phyloP scores from a whole-genome alignment of 169 alveolate species.

The Perkinsus olseni region DNA sequence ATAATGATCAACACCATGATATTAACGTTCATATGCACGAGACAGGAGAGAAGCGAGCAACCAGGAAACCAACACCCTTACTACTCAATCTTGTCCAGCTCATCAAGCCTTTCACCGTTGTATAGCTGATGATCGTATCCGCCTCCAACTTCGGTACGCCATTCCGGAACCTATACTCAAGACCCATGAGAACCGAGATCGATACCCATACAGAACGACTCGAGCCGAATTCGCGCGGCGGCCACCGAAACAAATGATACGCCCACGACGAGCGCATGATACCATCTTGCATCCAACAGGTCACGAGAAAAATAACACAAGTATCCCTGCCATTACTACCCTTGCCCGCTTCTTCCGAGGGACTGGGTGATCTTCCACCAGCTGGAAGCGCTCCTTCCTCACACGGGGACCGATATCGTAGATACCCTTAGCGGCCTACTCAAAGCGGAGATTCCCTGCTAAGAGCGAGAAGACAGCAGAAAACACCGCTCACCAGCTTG shows the following conservation, averaged over 20 bases:
- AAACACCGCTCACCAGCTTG: neutral
- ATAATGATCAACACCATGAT: no score
- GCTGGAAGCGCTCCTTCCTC: neutral
- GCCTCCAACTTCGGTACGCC: conserved; percentile 79
- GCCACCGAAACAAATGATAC: no score
- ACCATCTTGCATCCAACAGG: no score
- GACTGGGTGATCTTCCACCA: neutral
- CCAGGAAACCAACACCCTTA: no score
- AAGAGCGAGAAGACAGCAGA: no score
- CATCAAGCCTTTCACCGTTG: conserved; percentile 40
- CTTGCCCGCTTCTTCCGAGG: neutral
- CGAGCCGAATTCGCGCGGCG: no score
- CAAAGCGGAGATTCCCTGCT: neutral
- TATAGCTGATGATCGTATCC: conserved; percentile 81
- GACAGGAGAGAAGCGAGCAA: no score
- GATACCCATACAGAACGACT: no score
- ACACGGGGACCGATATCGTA: neutral
- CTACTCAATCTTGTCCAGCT: conserved; percentile 25
- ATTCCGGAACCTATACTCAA: conserved; percentile 66
- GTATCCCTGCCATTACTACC: neutral
- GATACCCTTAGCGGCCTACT: neutral
- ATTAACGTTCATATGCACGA: no score
- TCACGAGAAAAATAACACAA: neutral
- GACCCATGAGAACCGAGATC: neutral
- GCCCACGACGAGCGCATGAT: no score